These are phyloP conservation scores for Thraustochytrium striatum DNA, from an alignment of 352 stramenopile genomes.

Conservation along the genomic window DNA sequence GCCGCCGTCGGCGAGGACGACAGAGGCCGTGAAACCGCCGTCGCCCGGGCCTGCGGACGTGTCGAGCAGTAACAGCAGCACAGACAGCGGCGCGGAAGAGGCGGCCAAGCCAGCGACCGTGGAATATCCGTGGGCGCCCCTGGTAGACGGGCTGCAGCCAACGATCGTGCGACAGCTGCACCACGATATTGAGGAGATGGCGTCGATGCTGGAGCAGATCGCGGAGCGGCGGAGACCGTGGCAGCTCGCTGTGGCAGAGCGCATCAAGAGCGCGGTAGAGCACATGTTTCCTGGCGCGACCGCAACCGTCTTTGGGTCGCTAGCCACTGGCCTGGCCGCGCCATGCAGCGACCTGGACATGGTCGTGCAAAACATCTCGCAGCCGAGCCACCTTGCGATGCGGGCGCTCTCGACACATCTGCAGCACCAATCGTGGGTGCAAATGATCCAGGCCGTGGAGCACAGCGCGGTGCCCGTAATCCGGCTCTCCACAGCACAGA, in stretches of 20 bases:
- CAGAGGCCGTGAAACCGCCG: background rate
- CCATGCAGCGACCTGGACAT: constrained; percentile 79
- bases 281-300: constrained; percentile 69
- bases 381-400: background rate
- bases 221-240: constrained; percentile 15
- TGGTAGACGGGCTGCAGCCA: constrained; percentile 1
- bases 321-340: constrained; percentile 75
- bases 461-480: constrained; percentile 75
- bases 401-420: constrained; percentile 59
- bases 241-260: constrained; percentile 43
- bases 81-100: background rate
- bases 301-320: constrained; percentile 72
- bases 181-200: constrained; percentile 37
- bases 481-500: constrained; percentile 65
- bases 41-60: background rate
- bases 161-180: background rate
- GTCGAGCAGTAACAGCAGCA: background rate
- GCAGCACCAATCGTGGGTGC: constrained; percentile 65
- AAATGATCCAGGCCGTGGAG: constrained; percentile 71
- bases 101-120: background rate
- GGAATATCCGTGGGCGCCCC: background rate
- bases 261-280: constrained; percentile 55
- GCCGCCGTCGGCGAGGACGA: no score
- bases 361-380: constrained; percentile 66
- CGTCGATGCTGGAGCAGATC: constrained; percentile 33